A percentile compares a stretch with the other conserved stretches of the same genome.
These are phyloP conservation scores for Nicotiana knightiana DNA, from an alignment of 257 asterid species.

Conservation along the genomic window DNA sequence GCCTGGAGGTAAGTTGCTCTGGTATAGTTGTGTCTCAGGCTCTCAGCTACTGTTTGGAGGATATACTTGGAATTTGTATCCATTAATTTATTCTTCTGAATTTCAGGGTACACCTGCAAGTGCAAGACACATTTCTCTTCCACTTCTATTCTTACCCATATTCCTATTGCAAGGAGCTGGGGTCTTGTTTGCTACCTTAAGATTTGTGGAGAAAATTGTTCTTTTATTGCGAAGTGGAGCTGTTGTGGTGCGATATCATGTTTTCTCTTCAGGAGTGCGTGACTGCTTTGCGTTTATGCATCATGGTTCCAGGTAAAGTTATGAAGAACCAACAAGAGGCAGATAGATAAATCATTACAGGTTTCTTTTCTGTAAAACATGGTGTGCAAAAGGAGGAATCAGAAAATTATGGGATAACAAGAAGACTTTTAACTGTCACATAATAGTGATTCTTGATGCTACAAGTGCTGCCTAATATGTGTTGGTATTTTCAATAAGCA, in stretches of 20 bases:
- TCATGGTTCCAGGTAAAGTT: constrained; percentile 84
- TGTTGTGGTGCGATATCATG: constrained; percentile 53
- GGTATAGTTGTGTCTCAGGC: neutral
- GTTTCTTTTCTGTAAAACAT: neutral
- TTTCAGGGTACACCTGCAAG: constrained; percentile 79
- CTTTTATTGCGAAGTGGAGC: constrained; percentile 61
- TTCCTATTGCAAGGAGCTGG: constrained; percentile 83
- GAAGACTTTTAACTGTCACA: neutral
- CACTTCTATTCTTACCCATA: constrained; percentile 82
- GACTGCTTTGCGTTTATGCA: constrained; percentile 80
- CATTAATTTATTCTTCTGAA: constrained; percentile 17
- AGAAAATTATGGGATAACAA: neutral
- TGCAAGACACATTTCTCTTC: constrained; percentile 64
- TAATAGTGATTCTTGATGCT: neutral
- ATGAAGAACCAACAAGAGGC: neutral
- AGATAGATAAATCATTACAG: neutral
- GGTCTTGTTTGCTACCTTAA: constrained; percentile 55
- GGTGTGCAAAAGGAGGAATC: neutral
- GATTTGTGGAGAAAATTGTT: constrained; percentile 67
- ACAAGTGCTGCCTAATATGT: neutral
- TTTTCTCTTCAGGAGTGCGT: constrained; percentile 52
- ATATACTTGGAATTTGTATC: neutral
- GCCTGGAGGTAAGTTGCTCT: constrained; percentile 60
- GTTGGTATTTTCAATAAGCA: constrained; percentile 25
- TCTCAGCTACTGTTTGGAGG: neutral